phyloP scores from a whole-genome alignment of 805 yeast species.

The Ogataea degrootiae region DNA sequence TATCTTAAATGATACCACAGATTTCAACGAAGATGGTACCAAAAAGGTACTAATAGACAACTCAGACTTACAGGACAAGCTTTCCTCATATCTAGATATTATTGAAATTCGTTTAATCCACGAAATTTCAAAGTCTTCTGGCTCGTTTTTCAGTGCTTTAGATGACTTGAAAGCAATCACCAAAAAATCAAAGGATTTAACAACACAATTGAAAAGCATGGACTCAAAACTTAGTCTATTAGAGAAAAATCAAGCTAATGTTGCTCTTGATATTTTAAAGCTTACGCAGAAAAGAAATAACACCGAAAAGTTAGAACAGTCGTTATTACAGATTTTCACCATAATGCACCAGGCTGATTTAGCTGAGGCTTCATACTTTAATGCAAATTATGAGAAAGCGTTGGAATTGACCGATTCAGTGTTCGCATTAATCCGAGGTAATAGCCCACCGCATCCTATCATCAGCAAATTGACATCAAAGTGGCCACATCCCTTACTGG shows the following conservation, averaged over 20 bases:
- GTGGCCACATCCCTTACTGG: slow-evolving; percentile 43
- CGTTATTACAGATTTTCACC: slow-evolving; percentile 49
- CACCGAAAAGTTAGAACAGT: slow-evolving; percentile 57
- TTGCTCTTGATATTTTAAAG: slow-evolving; percentile 47
- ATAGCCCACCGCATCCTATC: slow-evolving; percentile 26
- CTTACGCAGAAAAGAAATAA: slow-evolving; percentile 51
- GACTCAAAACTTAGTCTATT: slow-evolving; percentile 39
- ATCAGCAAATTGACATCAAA: slow-evolving; percentile 27
- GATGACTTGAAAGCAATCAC: slow-evolving; percentile 70
- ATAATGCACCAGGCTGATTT: slow-evolving; percentile 42
- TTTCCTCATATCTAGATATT: slow-evolving; percentile 77
- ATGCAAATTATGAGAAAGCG: slow-evolving; percentile 48
- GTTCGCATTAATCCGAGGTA: slow-evolving; percentile 57
- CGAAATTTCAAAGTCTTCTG: slow-evolving; percentile 81
- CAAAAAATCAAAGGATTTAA: slow-evolving; percentile 46
- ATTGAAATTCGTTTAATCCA: slow-evolving; percentile 77
- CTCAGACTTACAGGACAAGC: slow-evolving; percentile 63
- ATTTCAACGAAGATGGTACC: slow-evolving; percentile 26
- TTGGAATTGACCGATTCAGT: slow-evolving; percentile 53
- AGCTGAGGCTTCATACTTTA: slow-evolving; percentile 42
- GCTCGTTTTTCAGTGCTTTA: slow-evolving; percentile 78
- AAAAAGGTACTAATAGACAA: slow-evolving; percentile 43
- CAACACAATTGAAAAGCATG: slow-evolving; percentile 43
- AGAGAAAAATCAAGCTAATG: slow-evolving; percentile 44
- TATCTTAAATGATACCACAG: slow-evolving; percentile 28